Evolutionary conservation across 176 grass and related monocot species (phyloP).

Genomic region (Tillandsia fasciculata): DNA sequence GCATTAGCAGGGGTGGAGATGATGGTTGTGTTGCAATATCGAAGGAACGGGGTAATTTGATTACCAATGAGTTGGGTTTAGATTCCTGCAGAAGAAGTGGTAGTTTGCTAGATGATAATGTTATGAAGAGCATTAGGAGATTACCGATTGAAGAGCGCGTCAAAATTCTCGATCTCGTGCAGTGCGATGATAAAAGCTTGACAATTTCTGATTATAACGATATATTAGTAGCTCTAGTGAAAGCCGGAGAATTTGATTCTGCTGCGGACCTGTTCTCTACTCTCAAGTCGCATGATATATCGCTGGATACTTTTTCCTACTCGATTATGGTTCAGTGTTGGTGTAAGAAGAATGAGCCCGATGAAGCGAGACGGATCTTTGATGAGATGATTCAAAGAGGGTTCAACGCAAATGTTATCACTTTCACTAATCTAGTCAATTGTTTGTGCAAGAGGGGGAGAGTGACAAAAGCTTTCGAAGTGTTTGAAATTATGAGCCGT

Average conservation of each 20-base stretch:
- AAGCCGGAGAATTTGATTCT: constrained; percentile 44
- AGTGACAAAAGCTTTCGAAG: constrained; percentile 47
- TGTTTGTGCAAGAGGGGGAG: constrained; percentile 73
- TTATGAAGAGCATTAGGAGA: constrained; percentile 41
- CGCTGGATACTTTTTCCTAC: constrained; percentile 46
- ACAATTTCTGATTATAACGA: constrained; percentile 89
- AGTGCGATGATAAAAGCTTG: constrained; percentile 41
- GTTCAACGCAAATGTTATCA: constrained; percentile 33
- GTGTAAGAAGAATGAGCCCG: constrained; percentile 52
- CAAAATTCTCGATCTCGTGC: constrained; percentile 71
- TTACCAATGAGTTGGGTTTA: not conserved
- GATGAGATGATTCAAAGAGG: constrained; percentile 58
- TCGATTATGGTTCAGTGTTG: constrained; percentile 49
- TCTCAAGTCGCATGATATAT: constrained; percentile 29
- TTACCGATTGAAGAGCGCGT: constrained; percentile 66
- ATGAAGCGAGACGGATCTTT: constrained; percentile 49
- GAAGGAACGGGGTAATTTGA: not conserved
- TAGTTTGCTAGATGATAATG: constrained; percentile 27
- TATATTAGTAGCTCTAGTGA: constrained; percentile 52
- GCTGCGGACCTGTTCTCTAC: constrained; percentile 45
- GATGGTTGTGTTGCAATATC: constrained; percentile 1
- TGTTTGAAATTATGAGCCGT: constrained; percentile 58
- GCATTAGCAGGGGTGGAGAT: not conserved
- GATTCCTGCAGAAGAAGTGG: constrained; percentile 2
- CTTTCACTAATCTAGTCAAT: constrained; percentile 49